Evolutionary conservation across 78 protist genomes (phyloP).

Genomic region (Thecamonas trahens): DNA sequence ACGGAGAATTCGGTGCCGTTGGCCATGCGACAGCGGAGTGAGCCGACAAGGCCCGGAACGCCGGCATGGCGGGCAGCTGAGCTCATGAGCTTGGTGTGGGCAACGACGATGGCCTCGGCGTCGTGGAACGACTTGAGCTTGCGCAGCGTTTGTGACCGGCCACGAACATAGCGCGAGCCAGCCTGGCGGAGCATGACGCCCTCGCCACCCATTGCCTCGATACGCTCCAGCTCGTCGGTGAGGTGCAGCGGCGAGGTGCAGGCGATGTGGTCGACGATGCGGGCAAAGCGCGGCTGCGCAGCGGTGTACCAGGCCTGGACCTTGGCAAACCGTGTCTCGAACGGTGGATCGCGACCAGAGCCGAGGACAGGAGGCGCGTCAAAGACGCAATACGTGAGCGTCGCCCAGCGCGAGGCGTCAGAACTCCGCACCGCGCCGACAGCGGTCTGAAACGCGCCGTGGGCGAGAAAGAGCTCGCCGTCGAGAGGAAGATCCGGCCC

Average conservation of each 20-base stretch:
- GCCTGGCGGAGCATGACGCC: slow-evolving; percentile 54
- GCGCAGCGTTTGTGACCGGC: slow-evolving; percentile 14
- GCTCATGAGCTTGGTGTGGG: neutral
- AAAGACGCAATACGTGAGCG: slow-evolving; percentile 24
- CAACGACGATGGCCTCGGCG: slow-evolving; percentile 12
- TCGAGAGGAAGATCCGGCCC: slow-evolving; percentile 2
- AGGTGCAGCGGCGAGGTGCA: neutral
- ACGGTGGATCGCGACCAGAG: too few species aligned
- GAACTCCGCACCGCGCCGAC: slow-evolving; percentile 1
- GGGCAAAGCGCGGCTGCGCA: neutral
- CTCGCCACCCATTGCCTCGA: slow-evolving; percentile 26
- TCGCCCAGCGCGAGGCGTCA: neutral
- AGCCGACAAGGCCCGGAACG: neutral
- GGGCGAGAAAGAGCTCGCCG: slow-evolving; percentile 31
- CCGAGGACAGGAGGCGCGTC: slow-evolving; percentile 9
- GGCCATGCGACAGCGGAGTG: neutral
- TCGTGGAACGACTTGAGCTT: slow-evolving; percentile 30
- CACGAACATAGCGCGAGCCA: slow-evolving; percentile 3
- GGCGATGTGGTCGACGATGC: neutral
- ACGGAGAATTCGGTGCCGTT: slow-evolving; percentile 18
- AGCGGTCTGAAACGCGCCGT: neutral
- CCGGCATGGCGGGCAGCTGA: too few species aligned
- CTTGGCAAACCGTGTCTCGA: too few species aligned
- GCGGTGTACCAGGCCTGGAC: too few species aligned
- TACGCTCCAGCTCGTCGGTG: neutral